phyloP scores from a whole-genome alignment of 2,329 filamentous ascomycete genomes.

The Colletotrichum lini region DNA sequence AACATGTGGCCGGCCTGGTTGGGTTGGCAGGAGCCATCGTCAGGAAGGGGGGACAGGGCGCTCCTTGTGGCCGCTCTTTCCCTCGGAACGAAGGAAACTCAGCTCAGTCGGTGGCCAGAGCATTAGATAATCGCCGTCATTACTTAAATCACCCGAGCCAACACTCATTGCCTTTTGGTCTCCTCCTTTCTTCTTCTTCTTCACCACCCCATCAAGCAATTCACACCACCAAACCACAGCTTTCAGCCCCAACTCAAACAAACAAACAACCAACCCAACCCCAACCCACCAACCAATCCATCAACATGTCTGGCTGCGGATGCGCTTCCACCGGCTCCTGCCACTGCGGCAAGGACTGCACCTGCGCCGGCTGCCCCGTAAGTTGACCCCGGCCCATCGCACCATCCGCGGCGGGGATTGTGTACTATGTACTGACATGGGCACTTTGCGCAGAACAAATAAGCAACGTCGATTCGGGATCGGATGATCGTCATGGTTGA shows the following conservation, averaged over 20 bases:
- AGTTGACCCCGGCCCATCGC: conserved; percentile 44
- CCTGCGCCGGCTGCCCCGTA: conserved; percentile 61
- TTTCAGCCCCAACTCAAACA: conserved; percentile 1
- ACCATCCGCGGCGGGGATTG: not conserved
- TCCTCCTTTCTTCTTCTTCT: conserved; percentile 7
- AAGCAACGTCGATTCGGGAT: conserved; percentile 5
- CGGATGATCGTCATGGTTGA: conserved; percentile 1
- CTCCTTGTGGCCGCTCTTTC: conserved; percentile 13
- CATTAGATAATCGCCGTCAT: conserved; percentile 35
- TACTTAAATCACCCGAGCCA: conserved; percentile 26
- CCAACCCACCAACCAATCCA: conserved; percentile 25
- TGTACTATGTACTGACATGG: conserved; percentile 16
- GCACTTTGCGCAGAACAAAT: conserved; percentile 26
- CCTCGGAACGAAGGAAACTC: not conserved
- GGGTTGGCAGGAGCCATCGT: conserved; percentile 19
- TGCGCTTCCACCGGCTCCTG: conserved; percentile 59
- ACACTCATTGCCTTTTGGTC: not conserved
- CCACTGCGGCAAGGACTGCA: conserved; percentile 59
- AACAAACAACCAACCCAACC: not conserved
- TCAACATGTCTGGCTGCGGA: conserved; percentile 60
- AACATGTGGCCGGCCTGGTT: conserved; percentile 23
- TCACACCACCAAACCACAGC: not conserved
- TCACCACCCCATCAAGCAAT: conserved; percentile 15
- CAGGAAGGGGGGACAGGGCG: not conserved
- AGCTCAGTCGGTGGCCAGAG: not conserved